phyloP scores from a whole-genome alignment of 257 asterid genomes.

The Thymus quinquecostatus region DNA sequence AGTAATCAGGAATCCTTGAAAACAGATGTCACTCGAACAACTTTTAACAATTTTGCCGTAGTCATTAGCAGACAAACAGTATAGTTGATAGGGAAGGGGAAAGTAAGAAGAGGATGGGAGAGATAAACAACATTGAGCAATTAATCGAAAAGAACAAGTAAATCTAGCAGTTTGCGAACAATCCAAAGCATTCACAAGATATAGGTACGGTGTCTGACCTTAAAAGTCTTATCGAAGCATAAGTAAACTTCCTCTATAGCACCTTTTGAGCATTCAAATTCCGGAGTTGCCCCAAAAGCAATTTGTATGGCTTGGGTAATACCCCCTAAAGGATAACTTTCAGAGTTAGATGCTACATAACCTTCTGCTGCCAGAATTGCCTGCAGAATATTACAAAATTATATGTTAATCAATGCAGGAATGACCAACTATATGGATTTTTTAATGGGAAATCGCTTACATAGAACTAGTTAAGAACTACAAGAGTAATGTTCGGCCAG shows the following conservation, averaged over 20 bases:
- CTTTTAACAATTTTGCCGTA: too few species aligned
- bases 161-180: not conserved
- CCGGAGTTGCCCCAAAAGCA: conserved; percentile 82
- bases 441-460: conserved; percentile 3
- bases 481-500: conserved; percentile 15
- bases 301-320: conserved; percentile 78
- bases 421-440: conserved; percentile 2
- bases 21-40: not conserved
- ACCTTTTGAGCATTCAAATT: conserved; percentile 65
- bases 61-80: too few species aligned
- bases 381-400: conserved; percentile 43
- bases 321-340: conserved; percentile 85
- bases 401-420: conserved; percentile 19
- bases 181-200: not conserved
- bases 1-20: conserved; percentile 13
- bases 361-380: conserved; percentile 75
- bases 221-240: conserved; percentile 88
- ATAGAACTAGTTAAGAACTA: not conserved
- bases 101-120: not conserved
- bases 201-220: conserved; percentile 48
- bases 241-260: conserved; percentile 77
- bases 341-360: conserved; percentile 83
- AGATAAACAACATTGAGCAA: not conserved
- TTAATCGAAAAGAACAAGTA: conserved; percentile 12
- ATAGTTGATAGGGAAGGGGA: too few species aligned